Conservation (phyloP, 2,329 filamentous ascomycete genomes). For the Podosphaera xanthii region DNA sequence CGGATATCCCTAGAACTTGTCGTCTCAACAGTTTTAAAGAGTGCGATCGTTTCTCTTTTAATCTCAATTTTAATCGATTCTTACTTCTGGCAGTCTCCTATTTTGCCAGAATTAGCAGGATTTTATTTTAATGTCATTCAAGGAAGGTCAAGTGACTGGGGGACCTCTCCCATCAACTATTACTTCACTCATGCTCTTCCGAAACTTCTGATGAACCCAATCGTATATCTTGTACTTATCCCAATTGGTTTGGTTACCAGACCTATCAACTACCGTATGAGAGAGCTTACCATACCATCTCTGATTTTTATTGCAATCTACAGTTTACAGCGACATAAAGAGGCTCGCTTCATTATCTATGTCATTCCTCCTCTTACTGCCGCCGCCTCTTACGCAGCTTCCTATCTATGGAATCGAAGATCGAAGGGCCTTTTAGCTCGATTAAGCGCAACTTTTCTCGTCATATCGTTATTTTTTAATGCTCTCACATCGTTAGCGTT, state of each 20-base stretch:
- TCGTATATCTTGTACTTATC: constrained; percentile 31
- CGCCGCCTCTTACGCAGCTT: constrained; percentile 49
- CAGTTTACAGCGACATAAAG: constrained; percentile 82
- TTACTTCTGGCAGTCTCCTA: constrained; percentile 70
- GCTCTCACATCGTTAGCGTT: constrained; percentile 40
- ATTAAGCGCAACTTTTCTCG: constrained; percentile 29
- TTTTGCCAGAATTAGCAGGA: constrained; percentile 78
- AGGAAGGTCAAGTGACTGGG: constrained; percentile 71
- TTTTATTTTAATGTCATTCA: constrained; percentile 83
- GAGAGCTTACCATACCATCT: constrained; percentile 37
- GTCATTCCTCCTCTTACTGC: constrained; percentile 60
- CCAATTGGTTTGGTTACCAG: constrained; percentile 27
- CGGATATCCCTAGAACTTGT: constrained; percentile 32
- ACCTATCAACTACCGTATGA: constrained; percentile 21
- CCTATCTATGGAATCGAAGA: constrained; percentile 43
- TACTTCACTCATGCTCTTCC: constrained; percentile 71
- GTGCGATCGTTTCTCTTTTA: constrained; percentile 41
- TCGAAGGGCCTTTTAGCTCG: constrained; percentile 34
- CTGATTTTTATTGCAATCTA: constrained; percentile 57
- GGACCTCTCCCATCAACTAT: constrained; percentile 62
- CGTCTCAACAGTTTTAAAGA: constrained; percentile 40
- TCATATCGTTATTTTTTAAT: constrained; percentile 34
- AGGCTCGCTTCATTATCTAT: constrained; percentile 89
- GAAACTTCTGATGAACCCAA: constrained; percentile 61
- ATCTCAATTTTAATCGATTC: constrained; percentile 62